These are phyloP conservation scores for Alternaria sp. DNA, from an alignment of 2,329 filamentous ascomycete species.

Conservation along the genomic window DNA sequence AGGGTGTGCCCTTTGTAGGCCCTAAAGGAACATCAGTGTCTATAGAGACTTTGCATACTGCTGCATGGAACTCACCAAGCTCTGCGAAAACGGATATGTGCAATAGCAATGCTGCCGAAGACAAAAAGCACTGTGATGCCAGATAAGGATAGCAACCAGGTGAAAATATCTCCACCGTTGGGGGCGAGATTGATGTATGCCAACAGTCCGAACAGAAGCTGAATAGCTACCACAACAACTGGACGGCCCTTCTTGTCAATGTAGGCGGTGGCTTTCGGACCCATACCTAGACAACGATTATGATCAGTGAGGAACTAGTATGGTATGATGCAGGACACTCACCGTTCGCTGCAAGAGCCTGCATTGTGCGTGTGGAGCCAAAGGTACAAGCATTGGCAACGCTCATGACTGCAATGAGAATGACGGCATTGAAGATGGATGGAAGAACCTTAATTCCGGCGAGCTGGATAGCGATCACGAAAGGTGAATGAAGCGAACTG, in stretches of 20 bases:
- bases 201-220: slow-evolving; percentile 74
- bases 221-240: slow-evolving; percentile 73
- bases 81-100: slow-evolving; percentile 85
- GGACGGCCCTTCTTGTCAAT: slow-evolving; percentile 83
- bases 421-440: slow-evolving; percentile 71
- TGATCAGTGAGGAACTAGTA: background rate
- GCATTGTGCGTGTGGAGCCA: slow-evolving; percentile 63
- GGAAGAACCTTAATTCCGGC: slow-evolving; percentile 68
- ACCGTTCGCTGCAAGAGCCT: slow-evolving; percentile 56
- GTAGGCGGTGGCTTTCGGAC: slow-evolving; percentile 77
- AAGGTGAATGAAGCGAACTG: slow-evolving; percentile 59
- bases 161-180: slow-evolving; percentile 69
- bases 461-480: slow-evolving; percentile 69
- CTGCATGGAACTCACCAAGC: slow-evolving; percentile 33
- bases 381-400: slow-evolving; percentile 66
- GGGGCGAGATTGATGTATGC: slow-evolving; percentile 71
- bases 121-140: slow-evolving; percentile 77
- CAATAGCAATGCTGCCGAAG: slow-evolving; percentile 82
- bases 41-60: background rate
- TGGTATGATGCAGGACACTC: background rate
- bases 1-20: slow-evolving; percentile 40
- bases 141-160: slow-evolving; percentile 80
- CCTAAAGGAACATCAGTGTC: background rate
- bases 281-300: slow-evolving; percentile 59
- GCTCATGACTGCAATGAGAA: slow-evolving; percentile 66